Evolutionary conservation across 2,329 filamentous ascomycete genomes (phyloP), one percentile per base, ranked within the genome.

Genomic region (Sporothrix pallida): DNA sequence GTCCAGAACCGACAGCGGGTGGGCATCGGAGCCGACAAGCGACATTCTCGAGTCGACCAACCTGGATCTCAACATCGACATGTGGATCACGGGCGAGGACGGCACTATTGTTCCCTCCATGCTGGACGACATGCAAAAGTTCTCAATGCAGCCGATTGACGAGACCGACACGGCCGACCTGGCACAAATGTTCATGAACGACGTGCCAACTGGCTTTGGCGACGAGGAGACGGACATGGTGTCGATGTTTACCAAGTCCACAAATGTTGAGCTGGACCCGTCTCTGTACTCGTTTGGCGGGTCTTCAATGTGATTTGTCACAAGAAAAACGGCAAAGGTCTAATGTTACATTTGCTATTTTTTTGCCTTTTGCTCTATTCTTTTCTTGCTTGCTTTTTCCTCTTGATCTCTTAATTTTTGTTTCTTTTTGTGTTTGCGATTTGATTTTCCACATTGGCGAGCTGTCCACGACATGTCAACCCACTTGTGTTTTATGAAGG

Each of bases 1-100:
- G 76, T 91, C 89, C 1, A 88, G 84, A 80, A 89, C 90, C 79
- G 88, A 91, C 73, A 86, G 86, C 76, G 86, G 87, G 3, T 80
- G 83, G 9, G 90, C 89, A 56, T 76, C 76, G 71, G 89, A 91
- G 77, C 87, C 88, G 10, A 90, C 86, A 75, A 90, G 88, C 78
- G 89, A 91, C 76, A 86, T 90, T 20, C 86, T 87, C 2, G 89
- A 91, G 73, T 83, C 83, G 5, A 83, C 85, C 3, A 79, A 81
- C 17, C 81, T 89, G 15, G 88, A 90, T 60, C 85, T 90, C 69
- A 86, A 85, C 46, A 78, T 87, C 42, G 81, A 83, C 65, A 26
- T 76, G 10, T 90, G 86, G 86, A 82, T 83, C 62, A 82, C 83
- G 12, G 37, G 15, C 26, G 81, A 88, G n/a, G 86, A 86, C 63